phyloP scores from a whole-genome alignment of 2,329 filamentous ascomycete genomes.

The Ramularia collo-cygni region DNA sequence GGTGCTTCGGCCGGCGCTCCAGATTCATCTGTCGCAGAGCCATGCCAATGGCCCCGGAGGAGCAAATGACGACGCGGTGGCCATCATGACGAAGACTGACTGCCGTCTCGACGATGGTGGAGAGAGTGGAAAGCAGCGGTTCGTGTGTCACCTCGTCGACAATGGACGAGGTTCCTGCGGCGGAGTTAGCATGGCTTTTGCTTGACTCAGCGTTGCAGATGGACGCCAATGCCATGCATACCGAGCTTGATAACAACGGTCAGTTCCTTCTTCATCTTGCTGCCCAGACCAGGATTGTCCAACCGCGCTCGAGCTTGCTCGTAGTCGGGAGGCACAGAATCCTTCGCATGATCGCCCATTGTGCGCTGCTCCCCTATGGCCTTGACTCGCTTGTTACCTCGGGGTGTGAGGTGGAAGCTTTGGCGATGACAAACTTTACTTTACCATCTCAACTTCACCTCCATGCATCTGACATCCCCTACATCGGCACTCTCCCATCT shows the following conservation, averaged over 20 bases:
- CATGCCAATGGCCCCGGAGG: slow-evolving; percentile 93
- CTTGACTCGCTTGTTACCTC: neutral
- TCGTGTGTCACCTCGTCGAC: slow-evolving; percentile 94
- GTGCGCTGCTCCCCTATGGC: neutral
- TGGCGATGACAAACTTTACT: too few relatives aligned
- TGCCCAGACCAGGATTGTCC: neutral
- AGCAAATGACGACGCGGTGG: slow-evolving; percentile 91
- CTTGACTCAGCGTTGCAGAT: slow-evolving; percentile 12
- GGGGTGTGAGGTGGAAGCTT: too few relatives aligned
- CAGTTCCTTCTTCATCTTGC: slow-evolving; percentile 59
- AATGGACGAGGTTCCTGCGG: slow-evolving; percentile 90
- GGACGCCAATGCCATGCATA: too few relatives aligned
- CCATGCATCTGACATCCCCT: too few relatives aligned
- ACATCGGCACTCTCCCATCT: too few relatives aligned
- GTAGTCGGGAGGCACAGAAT: neutral
- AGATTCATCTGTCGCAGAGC: slow-evolving; percentile 86
- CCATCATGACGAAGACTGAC: slow-evolving; percentile 82
- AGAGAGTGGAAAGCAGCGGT: slow-evolving; percentile 82
- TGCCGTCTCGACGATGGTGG: slow-evolving; percentile 88
- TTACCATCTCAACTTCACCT: too few relatives aligned
- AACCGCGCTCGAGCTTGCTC: too few relatives aligned
- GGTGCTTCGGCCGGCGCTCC: slow-evolving; percentile 77
- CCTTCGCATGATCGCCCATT: slow-evolving; percentile 2
- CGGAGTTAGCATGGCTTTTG: slow-evolving; percentile 10
- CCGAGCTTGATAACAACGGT: slow-evolving; percentile 84